phyloP scores from a whole-genome alignment of 2,329 filamentous ascomycete species.

The Aspergillus costaricaensis region DNA sequence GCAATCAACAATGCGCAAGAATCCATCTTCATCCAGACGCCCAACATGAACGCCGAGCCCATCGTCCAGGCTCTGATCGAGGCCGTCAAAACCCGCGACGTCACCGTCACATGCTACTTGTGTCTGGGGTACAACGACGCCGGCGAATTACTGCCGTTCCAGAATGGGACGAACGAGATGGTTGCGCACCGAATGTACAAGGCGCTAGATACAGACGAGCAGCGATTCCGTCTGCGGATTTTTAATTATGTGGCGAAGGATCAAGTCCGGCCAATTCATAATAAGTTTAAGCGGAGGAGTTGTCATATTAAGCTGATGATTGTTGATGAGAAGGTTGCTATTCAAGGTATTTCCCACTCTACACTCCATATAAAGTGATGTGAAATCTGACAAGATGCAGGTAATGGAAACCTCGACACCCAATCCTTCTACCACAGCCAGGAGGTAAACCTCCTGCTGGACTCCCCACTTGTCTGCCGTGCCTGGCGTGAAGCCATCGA shows the following conservation, averaged over 20 bases:
- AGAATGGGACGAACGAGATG: slow-evolving; percentile 76
- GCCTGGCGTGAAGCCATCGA: slow-evolving; percentile 64
- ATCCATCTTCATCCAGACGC: slow-evolving; percentile 75
- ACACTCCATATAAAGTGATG: not conserved
- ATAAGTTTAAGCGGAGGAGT: slow-evolving; percentile 64
- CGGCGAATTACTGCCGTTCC: slow-evolving; percentile 72
- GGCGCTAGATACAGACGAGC: slow-evolving; percentile 55
- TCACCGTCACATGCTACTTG: slow-evolving; percentile 69
- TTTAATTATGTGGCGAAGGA: slow-evolving; percentile 75
- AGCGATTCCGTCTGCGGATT: slow-evolving; percentile 58
- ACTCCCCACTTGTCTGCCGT: slow-evolving; percentile 61
- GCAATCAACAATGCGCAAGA: slow-evolving; percentile 64
- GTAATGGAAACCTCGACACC: slow-evolving; percentile 78
- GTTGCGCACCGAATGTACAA: slow-evolving; percentile 62
- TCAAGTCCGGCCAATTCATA: slow-evolving; percentile 66
- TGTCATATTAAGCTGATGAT: slow-evolving; percentile 81
- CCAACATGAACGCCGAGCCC: slow-evolving; percentile 72
- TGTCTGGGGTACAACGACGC: slow-evolving; percentile 79
- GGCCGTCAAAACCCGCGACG: slow-evolving; percentile 63
- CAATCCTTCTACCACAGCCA: slow-evolving; percentile 78
- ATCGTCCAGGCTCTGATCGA: slow-evolving; percentile 64
- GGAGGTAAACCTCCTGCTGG: slow-evolving; percentile 75
- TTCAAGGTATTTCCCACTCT: slow-evolving; percentile 53
- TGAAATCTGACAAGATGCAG: slow-evolving; percentile 17
- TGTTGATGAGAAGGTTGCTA: slow-evolving; percentile 66